Base-by-base conservation (phyloP, 169 alveolate species). In the Sarcocystis neurona region DNA sequence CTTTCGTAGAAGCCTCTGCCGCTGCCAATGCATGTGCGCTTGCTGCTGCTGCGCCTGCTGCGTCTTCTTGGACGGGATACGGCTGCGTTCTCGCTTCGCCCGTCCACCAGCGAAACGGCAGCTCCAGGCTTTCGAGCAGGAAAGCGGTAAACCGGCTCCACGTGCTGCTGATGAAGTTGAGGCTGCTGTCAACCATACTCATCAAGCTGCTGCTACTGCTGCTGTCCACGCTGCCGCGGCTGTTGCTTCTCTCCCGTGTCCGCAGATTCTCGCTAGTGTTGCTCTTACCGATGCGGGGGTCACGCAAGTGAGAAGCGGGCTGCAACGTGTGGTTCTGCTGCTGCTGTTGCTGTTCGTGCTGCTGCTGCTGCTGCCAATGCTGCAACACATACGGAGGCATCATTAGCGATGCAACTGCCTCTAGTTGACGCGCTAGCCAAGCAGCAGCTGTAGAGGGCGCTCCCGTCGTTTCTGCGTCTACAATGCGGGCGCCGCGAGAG, bases 381-480 rank as follows among this genome's bases (percentile, higher is more conserved):
- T 53, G 66, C 23, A 53, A 12, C 12, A 72, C 32, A 39, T 72
- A 72, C 2, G 56, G 34, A 0, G 82, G 82, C 82, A 72, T 72
- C 18, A 72, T 23, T 4, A 43, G 1, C 20, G 82, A 72, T 2
- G 82, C 82, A 53, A 72, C 34, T 3, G 3, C 27, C 18, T 39
- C 82, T 47, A 72, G 82, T n/a, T 37, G 53, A 15, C 47, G 82
- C 37, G 82, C 34, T 0, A 72, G 82, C 56, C 1, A 23, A 4
- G 82, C 82, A 0, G n/a, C 53, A 48, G 58, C 34, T 1, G n/a
- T 30, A 6, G 82, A 53, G 4, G 82, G 56, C 34, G 41, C 10
- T 56, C 82, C 82, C 48, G 82, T 72, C 34, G 82, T 72, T 18
- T 72, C 82, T 2, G 5, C 56, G 0, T 18, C 58, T 10, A 72